A percentile compares a stretch with the other conserved stretches of the same genome.
These are phyloP conservation scores for Trichoderma simmonsii DNA, from an alignment of 2,329 filamentous ascomycete species.

Conservation along the genomic window DNA sequence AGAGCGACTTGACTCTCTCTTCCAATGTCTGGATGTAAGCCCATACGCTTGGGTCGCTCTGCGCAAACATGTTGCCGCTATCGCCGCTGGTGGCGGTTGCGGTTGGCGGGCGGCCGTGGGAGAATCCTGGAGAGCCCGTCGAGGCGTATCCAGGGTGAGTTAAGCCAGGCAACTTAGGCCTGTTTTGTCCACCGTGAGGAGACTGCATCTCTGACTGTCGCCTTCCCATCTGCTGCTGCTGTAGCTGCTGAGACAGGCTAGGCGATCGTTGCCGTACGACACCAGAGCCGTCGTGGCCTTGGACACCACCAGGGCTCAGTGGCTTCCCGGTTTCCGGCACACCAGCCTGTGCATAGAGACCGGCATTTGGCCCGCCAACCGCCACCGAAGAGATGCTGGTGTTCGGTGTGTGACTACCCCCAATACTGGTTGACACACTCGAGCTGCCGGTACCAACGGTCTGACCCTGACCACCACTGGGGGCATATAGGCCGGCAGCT, in stretches of 20 bases:
- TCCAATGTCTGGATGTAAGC: slow-evolving; percentile 70
- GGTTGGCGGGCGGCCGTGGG: slow-evolving; percentile 42
- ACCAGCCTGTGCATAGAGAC: slow-evolving; percentile 66
- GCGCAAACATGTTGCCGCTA: slow-evolving; percentile 65
- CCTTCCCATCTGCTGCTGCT: slow-evolving; percentile 58
- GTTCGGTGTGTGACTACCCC: slow-evolving; percentile 45
- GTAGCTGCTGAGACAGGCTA: slow-evolving; percentile 63
- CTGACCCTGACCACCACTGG: slow-evolving; percentile 55
- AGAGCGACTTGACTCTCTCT: slow-evolving; percentile 42
- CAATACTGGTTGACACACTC: slow-evolving; percentile 43
- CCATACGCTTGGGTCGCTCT: slow-evolving; percentile 63
- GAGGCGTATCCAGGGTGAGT: slow-evolving; percentile 37
- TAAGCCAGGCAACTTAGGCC: slow-evolving; percentile 37
- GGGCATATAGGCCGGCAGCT: slow-evolving; percentile 58
- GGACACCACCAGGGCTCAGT: slow-evolving; percentile 62
- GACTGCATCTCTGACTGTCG: slow-evolving; percentile 54
- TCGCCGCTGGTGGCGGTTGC: slow-evolving; percentile 54
- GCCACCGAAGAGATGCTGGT: slow-evolving; percentile 50
- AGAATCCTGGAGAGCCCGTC: slow-evolving; percentile 30
- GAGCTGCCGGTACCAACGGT: slow-evolving; percentile 51
- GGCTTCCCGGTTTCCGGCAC: slow-evolving; percentile 89
- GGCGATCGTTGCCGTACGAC: slow-evolving; percentile 60
- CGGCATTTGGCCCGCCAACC: slow-evolving; percentile 45
- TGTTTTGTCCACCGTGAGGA: slow-evolving; percentile 46
- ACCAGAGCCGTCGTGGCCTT: slow-evolving; percentile 50